Evolutionary conservation across 805 yeast genomes (phyloP).

Genomic region (Zygosaccharomyces pseudorouxii): DNA sequence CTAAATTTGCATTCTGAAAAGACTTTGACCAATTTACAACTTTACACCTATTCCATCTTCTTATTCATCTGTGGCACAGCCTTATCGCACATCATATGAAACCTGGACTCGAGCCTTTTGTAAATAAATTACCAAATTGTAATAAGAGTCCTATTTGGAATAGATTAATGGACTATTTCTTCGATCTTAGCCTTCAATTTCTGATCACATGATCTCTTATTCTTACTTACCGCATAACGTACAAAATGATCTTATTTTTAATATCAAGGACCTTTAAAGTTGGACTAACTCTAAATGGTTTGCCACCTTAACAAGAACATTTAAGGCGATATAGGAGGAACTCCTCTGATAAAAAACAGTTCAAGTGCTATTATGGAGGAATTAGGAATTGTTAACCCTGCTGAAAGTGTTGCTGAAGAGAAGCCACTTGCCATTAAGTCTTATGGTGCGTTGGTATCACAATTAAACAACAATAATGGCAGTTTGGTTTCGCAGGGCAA

Average conservation of each 20-base stretch:
- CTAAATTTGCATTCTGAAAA: conserved; percentile 13
- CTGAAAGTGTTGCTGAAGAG: conserved; percentile 33
- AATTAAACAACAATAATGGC: conserved; percentile 25
- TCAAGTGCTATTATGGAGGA: conserved; percentile 48
- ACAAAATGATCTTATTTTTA: not conserved
- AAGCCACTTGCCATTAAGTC: conserved; percentile 31
- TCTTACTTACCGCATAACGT: not conserved
- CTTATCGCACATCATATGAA: not conserved
- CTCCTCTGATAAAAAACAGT: not conserved
- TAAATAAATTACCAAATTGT: not conserved
- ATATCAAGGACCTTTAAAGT: not conserved
- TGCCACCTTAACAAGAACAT: conserved; percentile 3
- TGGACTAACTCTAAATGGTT: not conserved
- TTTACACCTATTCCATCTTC: conserved; percentile 16
- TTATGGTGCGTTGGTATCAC: conserved; percentile 31
- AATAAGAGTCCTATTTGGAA: not conserved
- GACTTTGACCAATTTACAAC: conserved; percentile 14
- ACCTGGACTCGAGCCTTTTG: not conserved
- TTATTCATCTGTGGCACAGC: conserved; percentile 8
- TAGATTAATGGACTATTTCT: not conserved
- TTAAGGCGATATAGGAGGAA: not conserved
- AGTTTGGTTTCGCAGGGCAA: conserved; percentile 26
- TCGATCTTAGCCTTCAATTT: not conserved
- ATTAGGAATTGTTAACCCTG: conserved; percentile 46
- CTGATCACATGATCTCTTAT: not conserved